These are phyloP conservation scores for Thermoascus crustaceus DNA, from an alignment of 2,329 filamentous ascomycete genomes.

Conservation along the genomic window DNA sequence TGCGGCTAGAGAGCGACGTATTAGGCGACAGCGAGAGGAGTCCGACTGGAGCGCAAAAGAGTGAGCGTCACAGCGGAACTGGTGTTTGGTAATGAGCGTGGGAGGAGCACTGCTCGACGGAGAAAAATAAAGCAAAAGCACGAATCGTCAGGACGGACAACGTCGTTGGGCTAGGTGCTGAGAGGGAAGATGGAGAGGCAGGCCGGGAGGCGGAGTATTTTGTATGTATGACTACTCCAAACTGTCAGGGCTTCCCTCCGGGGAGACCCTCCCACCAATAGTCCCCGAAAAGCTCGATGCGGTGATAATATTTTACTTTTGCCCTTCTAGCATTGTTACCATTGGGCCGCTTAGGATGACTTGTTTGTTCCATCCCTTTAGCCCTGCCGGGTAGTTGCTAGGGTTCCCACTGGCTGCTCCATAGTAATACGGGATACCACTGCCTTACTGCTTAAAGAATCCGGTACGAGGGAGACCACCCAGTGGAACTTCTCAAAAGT, in stretches of 20 bases:
- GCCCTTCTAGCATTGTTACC: background rate
- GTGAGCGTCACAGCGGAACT: slow-evolving; percentile 7
- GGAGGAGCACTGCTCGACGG: slow-evolving; percentile 7
- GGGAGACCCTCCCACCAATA: background rate
- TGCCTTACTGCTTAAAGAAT: no score
- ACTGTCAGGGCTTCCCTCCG: no score
- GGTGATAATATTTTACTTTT: background rate
- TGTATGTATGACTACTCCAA: no score
- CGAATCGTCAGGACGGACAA: background rate
- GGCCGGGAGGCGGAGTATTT: slow-evolving; percentile 1
- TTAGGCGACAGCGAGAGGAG: slow-evolving; percentile 4
- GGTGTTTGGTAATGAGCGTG: slow-evolving; percentile 4
- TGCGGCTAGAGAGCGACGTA: no score
- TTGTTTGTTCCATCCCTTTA: slow-evolving; percentile 1
- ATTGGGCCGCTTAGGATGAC: background rate
- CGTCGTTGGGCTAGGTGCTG: background rate
- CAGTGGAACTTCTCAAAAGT: background rate
- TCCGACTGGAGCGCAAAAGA: slow-evolving; percentile 8
- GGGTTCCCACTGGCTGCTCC: no score
- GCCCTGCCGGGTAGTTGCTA: no score
- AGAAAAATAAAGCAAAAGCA: background rate
- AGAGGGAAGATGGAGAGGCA: background rate
- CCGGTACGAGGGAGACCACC: no score
- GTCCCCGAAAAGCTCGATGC: slow-evolving; percentile 1
- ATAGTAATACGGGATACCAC: no score